Evolutionary conservation across 2,329 filamentous ascomycete species (phyloP).

Genomic region (Epicoccum nigrum): DNA sequence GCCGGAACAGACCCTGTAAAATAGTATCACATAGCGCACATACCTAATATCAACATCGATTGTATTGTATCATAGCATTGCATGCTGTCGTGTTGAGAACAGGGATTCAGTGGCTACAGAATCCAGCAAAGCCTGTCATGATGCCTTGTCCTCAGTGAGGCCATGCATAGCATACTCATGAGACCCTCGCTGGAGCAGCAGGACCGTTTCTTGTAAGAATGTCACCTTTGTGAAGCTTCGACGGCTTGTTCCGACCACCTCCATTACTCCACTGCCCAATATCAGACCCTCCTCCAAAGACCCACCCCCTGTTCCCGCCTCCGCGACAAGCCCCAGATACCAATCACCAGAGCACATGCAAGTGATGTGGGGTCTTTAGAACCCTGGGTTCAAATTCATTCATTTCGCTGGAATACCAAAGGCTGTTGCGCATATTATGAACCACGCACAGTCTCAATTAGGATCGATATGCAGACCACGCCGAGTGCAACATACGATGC

Average conservation of each 20-base stretch:
- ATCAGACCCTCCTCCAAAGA: conserved; percentile 7
- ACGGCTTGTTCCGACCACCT: conserved; percentile 5
- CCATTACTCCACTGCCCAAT: not conserved
- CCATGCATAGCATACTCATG: too few species aligned
- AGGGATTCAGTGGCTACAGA: too few species aligned
- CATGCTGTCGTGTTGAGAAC: not conserved
- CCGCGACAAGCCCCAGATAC: conserved; percentile 4
- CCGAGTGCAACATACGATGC: not conserved
- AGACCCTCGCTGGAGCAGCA: not conserved
- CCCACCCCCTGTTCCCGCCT: conserved; percentile 14
- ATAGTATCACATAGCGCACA: conserved; percentile 15
- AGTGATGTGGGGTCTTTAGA: conserved; percentile 1
- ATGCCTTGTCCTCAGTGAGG: too few species aligned
- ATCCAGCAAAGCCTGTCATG: too few species aligned
- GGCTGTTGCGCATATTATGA: too few species aligned
- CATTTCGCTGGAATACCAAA: too few species aligned
- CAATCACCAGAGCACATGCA: conserved; percentile 1
- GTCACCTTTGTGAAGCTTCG: not conserved
- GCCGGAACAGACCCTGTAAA: conserved; percentile 27
- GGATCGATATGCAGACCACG: too few species aligned
- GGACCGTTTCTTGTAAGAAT: not conserved
- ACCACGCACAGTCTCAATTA: not conserved
- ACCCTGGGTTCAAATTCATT: not conserved
- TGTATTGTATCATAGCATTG: not conserved
- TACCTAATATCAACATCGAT: conserved; percentile 23